phyloP scores from a whole-genome alignment of 805 yeast species.

The Scheffersomyces ergatensis region DNA sequence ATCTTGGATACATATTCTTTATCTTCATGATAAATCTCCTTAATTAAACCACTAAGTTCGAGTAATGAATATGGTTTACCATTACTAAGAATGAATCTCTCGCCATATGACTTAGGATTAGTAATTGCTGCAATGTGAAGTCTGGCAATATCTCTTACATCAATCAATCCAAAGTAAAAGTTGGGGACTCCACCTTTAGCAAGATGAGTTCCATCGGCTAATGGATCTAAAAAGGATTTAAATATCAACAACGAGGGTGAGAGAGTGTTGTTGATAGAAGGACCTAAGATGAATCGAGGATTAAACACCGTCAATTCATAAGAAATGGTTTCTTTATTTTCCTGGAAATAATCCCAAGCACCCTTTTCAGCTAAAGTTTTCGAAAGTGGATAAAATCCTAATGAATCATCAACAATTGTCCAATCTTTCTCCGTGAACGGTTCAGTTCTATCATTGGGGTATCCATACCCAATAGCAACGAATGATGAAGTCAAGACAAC shows the following conservation, averaged over 20 bases:
- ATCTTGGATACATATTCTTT: not conserved
- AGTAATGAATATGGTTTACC: not conserved
- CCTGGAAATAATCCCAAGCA: constrained; percentile 6
- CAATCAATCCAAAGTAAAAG: constrained; percentile 7
- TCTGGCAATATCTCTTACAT: constrained; percentile 15
- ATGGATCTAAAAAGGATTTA: too few species aligned
- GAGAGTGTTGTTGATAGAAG: constrained; percentile 1
- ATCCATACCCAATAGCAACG: constrained; percentile 36
- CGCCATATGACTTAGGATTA: not conserved
- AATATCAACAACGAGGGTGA: not conserved
- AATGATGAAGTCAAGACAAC: constrained; percentile 45
- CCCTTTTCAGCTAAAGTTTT: constrained; percentile 17
- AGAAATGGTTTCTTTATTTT: not conserved
- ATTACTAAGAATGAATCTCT: not conserved
- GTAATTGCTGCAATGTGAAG: constrained; percentile 12
- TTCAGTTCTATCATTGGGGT: not conserved
- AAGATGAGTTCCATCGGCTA: not conserved
- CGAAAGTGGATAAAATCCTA: constrained; percentile 6
- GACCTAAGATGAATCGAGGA: constrained; percentile 4
- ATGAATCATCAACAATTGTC: not conserved
- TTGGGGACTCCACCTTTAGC: not conserved
- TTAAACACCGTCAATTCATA: constrained; percentile 2
- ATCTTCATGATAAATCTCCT: not conserved
- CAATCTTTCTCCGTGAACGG: constrained; percentile 4
- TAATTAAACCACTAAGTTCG: not conserved